Evolutionary conservation across 305 asterid species (phyloP), one percentile per base, ranked within the genome.

Genomic region (Rubia tinctorum): DNA sequence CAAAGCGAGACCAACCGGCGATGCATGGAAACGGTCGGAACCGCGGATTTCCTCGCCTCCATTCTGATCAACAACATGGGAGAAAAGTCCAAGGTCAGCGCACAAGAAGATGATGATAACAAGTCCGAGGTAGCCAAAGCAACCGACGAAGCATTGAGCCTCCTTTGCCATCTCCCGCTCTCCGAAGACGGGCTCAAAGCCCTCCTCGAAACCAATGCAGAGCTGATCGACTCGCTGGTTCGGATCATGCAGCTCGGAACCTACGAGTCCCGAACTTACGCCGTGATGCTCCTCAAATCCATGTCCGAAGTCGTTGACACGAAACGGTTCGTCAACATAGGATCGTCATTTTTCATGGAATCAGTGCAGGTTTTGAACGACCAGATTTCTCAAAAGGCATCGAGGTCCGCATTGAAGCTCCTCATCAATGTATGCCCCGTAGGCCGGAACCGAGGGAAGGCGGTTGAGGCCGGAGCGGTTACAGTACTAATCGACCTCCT

Each of bases 211-310:
- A 74, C 40, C 25, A 75, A 72, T 25, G 68, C 40, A 1, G 82
- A 77, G 11, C 84, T 93, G 63, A 45, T 90, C 34, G 86, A 84
- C 12, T 73, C 96, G 0, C 66, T 90, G 56, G 77, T 82, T 0
- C 71, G 42, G 0, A 72, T 86, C 61, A 83, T 91, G 89, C 90
- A 83, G 73, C 23, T 12, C 7, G 97, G 94, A 1, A 84, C 80
- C 80, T 86, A 85, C 74, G 91, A 91, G 8, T 91, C 97, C 0
- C 81, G 92, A 8, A 85, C 87, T 8, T 89, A 87, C 27, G 85
- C 90, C 0, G 68, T 86, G 58, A 82, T 83, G 87, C 69, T 93
- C 0, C 34, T 89, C 60, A 85, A 85, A 42, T 80, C 91, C 6
- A 82, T 91, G 69, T 71, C 82, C 6, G 82, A 88, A 60, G 82